Evolutionary conservation across 768 basidiomycete species (phyloP), one percentile per base, ranked within the genome.

Genomic region (Dendrothele bispora): DNA sequence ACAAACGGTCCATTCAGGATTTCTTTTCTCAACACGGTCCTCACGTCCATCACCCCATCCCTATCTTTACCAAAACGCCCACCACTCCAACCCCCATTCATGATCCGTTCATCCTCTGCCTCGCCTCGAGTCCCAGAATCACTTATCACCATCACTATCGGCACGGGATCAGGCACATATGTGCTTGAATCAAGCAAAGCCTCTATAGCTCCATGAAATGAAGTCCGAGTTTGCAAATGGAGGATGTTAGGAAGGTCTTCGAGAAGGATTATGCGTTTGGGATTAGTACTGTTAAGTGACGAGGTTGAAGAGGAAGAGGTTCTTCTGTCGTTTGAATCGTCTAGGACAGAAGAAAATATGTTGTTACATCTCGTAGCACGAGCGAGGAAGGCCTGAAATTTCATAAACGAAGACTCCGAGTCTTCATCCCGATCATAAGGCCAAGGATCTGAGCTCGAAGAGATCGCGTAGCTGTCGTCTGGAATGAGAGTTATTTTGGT

Each of bases 201-300:
- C 40, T 82, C 67, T 1, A 97, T 62, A 5, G 84, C 73, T 0
- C 79, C 72, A 59, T 93, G 92, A 62, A 95, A 95, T 7, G 79
- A 77, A 12, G 70, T 66, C 57, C 83, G 85, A 0, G 86, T 90
- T 20, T 74, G 68, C 5, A 70, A 64, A 65, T 93, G 91, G 4
- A 91, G 70, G 46, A 98, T 80, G 60, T 98, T 98, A 0, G 95
- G 97, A 1, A 99, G 77, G 48, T 95, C 89, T 66, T 95, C 91
- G 7, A 97, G 71, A 4, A 98, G 80, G 43, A 98, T 76, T 5
- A 95, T 59, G 0, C 75, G 77, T 53, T 67, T 40, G 47, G 14
- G 49, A 47, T 28, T 48, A 49, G 22, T n/a, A n/a, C n/a, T n/a
- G 54, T 37, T 15, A 46, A 27, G 15, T 58, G 35, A 39, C 14